phyloP scores from a whole-genome alignment of 73 alveolate species.

The Stentor roeselii region DNA sequence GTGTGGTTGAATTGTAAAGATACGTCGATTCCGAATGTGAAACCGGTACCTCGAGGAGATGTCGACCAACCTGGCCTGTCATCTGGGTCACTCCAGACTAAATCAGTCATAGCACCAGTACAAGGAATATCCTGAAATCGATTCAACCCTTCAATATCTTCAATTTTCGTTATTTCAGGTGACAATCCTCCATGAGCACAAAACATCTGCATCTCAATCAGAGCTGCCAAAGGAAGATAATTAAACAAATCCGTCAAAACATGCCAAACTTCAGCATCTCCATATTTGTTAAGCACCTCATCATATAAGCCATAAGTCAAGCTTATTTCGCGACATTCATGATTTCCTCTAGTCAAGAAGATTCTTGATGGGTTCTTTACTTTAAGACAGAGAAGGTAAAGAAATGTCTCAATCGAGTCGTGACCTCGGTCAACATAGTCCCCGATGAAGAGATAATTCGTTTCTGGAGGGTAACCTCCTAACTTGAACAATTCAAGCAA shows the following conservation, averaged over 20 bases:
- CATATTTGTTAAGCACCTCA: constrained; percentile 62
- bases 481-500: constrained; percentile 75
- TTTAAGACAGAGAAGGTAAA: constrained; percentile 57
- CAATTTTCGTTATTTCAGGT: constrained; percentile 86
- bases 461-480: constrained; percentile 87
- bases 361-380: constrained; percentile 59
- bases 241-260: constrained; percentile 64
- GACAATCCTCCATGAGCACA: constrained; percentile 98
- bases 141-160: constrained; percentile 76
- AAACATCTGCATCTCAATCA: constrained; percentile 71
- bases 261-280: constrained; percentile 54
- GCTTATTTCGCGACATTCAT: constrained; percentile 60
- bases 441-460: constrained; percentile 81
- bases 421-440: constrained; percentile 89
- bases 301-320: constrained; percentile 65
- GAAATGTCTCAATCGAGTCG: constrained; percentile 69
- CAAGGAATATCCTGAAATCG: constrained; percentile 74
- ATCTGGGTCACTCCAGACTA: constrained; percentile 78
- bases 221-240: constrained; percentile 40
- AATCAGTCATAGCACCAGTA: constrained; percentile 83
- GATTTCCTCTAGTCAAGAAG: constrained; percentile 48
- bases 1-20: constrained; percentile 50
- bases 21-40: constrained; percentile 48
- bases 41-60: constrained; percentile 69
- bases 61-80: constrained; percentile 75